A percentile compares a stretch with the other conserved stretches of the same genome.
Evolutionary conservation across 306 rosid species (phyloP).

Genomic region (Begonia fuchsioides): DNA sequence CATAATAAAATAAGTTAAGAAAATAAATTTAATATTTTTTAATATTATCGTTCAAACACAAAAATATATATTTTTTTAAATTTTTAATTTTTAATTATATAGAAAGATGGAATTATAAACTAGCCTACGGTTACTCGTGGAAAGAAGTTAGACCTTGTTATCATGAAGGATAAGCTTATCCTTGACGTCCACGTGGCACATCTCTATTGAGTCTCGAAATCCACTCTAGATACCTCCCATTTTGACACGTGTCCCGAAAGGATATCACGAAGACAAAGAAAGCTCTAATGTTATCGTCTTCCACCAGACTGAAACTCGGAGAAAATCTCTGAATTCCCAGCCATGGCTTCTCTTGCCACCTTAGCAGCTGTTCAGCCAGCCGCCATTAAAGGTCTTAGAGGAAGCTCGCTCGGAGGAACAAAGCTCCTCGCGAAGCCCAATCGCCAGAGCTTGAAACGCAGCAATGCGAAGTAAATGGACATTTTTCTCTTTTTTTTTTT

Average conservation of each 20-base stretch:
- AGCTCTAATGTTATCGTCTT: background rate
- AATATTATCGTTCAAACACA: no score
- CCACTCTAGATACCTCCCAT: background rate
- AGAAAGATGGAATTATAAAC: no score
- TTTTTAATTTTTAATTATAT: no score
- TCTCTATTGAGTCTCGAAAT: background rate
- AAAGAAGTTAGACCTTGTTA: background rate
- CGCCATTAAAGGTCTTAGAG: slow-evolving; percentile 30
- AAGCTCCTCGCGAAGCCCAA: slow-evolving; percentile 56
- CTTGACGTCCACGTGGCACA: background rate
- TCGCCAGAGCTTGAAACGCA: slow-evolving; percentile 35
- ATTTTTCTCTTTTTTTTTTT: no score
- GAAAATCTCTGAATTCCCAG: background rate
- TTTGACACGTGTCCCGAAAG: background rate
- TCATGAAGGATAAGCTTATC: background rate
- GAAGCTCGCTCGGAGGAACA: slow-evolving; percentile 39
- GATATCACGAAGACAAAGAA: background rate
- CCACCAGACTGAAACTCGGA: background rate
- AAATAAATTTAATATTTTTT: no score
- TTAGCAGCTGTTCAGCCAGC: background rate
- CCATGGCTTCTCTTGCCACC: background rate
- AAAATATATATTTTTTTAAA: no score
- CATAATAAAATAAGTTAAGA: no score
- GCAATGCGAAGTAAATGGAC: background rate
- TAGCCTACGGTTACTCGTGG: no score